These are phyloP conservation scores for Globisporangium nunn DNA, from an alignment of 352 stramenopile species.

Conservation along the genomic window DNA sequence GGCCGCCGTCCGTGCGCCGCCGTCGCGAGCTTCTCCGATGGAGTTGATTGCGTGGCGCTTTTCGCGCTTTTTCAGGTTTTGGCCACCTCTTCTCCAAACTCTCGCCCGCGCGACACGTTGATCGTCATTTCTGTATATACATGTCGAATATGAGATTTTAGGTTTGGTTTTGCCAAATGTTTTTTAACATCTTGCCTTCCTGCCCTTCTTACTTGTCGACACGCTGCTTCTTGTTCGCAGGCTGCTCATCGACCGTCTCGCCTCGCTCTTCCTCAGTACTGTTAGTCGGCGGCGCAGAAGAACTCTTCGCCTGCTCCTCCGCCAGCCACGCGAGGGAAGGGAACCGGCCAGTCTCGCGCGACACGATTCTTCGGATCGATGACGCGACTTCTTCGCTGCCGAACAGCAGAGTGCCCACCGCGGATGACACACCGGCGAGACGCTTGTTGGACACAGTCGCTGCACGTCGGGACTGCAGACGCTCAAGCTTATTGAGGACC, in stretches of 20 bases:
- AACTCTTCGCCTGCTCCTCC: neutral
- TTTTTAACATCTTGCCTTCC: neutral
- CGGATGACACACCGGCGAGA: constrained; percentile 1
- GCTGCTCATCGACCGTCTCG: constrained; percentile 21
- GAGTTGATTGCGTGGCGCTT: neutral
- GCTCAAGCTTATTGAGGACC: constrained; percentile 56
- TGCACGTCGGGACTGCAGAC: constrained; percentile 34
- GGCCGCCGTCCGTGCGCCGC: neutral
- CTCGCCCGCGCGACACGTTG: neutral
- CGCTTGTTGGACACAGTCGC: constrained; percentile 11
- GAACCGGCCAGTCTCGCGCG: constrained; percentile 15
- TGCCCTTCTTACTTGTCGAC: constrained; percentile 15
- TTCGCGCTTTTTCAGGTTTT: neutral
- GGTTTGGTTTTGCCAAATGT: too few relatives aligned
- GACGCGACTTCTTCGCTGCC: constrained; percentile 34
- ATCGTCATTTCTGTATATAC: neutral
- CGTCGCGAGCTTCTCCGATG: neutral
- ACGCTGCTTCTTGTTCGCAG: constrained; percentile 51
- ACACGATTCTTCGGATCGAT: constrained; percentile 32
- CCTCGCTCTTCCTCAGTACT: neutral
- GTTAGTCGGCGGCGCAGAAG: neutral
- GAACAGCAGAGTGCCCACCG: constrained; percentile 23
- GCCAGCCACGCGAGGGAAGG: constrained; percentile 20
- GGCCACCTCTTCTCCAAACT: too few relatives aligned
- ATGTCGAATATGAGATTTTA: neutral